Evolutionary conservation across 805 yeast species (phyloP).

Genomic region (Saturnispora sanitii): DNA sequence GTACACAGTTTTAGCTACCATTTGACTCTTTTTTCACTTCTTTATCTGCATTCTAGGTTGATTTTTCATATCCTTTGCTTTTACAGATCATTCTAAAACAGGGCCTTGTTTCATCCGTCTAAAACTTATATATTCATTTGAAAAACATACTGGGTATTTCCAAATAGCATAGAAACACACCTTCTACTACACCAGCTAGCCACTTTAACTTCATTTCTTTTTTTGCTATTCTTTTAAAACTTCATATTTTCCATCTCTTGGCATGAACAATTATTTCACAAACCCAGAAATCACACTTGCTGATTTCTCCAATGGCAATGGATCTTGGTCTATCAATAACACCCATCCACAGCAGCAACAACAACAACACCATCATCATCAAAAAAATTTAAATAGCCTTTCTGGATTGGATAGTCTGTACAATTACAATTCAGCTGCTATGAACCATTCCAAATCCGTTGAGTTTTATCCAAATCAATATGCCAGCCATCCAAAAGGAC

Average conservation of each 20-base stretch:
- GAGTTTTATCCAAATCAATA: neutral
- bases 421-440: neutral
- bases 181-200: neutral
- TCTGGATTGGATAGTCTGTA: neutral
- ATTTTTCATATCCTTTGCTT: neutral
- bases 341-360: neutral
- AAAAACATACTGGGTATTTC: too few relatives aligned
- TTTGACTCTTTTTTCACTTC: too few relatives aligned
- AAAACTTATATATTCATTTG: neutral
- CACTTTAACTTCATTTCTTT: constrained; percentile 2
- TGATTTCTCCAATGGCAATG: neutral
- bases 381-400: neutral
- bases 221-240: neutral
- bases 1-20: too few relatives aligned
- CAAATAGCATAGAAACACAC: too few relatives aligned
- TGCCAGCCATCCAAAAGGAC: too few relatives aligned
- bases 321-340: neutral
- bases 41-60: too few relatives aligned
- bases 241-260: neutral
- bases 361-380: neutral
- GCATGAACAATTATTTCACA: neutral
- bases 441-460: neutral
- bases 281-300: neutral
- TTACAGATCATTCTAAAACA: neutral
- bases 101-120: neutral